Evolutionary conservation across 768 basidiomycete genomes (phyloP), one percentile per base, ranked within the genome.

Genomic region (Pholiota molesta): DNA sequence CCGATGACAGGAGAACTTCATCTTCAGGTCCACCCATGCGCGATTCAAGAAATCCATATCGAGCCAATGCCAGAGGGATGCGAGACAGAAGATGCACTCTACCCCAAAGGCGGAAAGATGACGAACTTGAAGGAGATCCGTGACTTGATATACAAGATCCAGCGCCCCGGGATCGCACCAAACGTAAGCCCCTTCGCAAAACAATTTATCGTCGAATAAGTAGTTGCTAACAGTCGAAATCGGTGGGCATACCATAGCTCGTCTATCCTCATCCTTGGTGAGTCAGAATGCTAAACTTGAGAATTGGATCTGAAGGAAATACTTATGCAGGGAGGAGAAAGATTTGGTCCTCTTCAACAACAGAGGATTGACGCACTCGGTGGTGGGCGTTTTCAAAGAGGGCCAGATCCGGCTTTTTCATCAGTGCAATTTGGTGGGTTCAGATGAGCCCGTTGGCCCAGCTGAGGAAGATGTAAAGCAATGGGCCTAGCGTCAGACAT

Each of bases 181-280:
- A 71, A 75, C 59, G 90, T 90, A 60, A 69, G 82, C 74, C 54
- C 17, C 23, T 11, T 10, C 35, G 35, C 35, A 16, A 37, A 35
- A 37, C 23, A 39, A 28, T n/a, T 55, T 31, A 31, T 31, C 31
- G 53, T 23, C 33, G 55, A 5, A 19, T 19, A n/a, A n/a, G n/a
- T n/a, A 55, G 19, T 35, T 19, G 19, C 31, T 19, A 35, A 54
- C 29, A 17, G 33, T 19, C 26, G 40, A 9, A 7, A 57, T 45
- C 28, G 52, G 14, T 33, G 44, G 13, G 5, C 10, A 6, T 26
- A 13, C 2, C 14, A 37, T 65, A 90, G 85, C 79, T 92, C 28
- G 87, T 96, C 29, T 95, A 95, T 74, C 88, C 93, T 0, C 93
- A 95, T 70, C 90, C 94, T 68, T 95, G 94, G 94, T 84, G 60